Evolutionary conservation across 2,329 filamentous ascomycete genomes (phyloP).

Genomic region (Pseudogymnoascus sp.): DNA sequence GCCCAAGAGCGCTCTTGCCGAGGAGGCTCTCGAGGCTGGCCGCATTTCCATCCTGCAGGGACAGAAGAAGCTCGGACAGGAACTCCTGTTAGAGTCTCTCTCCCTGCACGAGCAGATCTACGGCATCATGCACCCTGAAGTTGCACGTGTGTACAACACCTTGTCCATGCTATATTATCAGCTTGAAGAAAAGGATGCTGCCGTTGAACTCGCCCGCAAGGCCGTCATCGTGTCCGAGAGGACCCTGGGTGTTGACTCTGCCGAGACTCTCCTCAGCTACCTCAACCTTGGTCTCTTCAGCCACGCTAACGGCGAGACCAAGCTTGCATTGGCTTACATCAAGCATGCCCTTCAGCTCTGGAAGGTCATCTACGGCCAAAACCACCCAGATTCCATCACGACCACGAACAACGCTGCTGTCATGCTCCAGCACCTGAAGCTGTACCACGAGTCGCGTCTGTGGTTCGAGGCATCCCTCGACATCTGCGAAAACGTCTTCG

Average conservation of each 20-base stretch:
- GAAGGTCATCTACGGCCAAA: conserved; percentile 92
- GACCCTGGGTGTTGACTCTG: conserved; percentile 85
- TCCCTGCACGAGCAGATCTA: conserved; percentile 98
- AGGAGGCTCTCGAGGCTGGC: conserved; percentile 92
- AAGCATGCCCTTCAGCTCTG: conserved; percentile 90
- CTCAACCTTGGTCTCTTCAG: conserved; percentile 92
- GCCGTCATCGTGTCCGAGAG: conserved; percentile 93
- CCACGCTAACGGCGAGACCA: conserved; percentile 86
- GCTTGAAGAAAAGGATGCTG: conserved; percentile 94
- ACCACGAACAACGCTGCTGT: conserved; percentile 98
- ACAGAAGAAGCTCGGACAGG: conserved; percentile 92
- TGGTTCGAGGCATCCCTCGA: conserved; percentile 94
- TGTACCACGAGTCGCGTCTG: conserved; percentile 85
- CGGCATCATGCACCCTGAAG: conserved; percentile 91
- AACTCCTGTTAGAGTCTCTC: conserved; percentile 89
- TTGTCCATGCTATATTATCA: conserved; percentile 95
- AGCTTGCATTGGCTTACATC: conserved; percentile 77
- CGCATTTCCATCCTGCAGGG: conserved; percentile 93
- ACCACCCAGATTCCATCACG: conserved; percentile 95
- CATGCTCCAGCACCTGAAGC: conserved; percentile 94
- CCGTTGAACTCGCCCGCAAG: conserved; percentile 91
- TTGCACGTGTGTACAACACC: conserved; percentile 89
- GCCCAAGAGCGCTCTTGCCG: conserved; percentile 81
- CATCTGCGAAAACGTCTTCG: conserved; percentile 84
- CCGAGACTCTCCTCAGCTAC: conserved; percentile 91